These are phyloP conservation scores for Thyridium curvatum DNA, from an alignment of 2,329 filamentous ascomycete genomes.

Conservation along the genomic window DNA sequence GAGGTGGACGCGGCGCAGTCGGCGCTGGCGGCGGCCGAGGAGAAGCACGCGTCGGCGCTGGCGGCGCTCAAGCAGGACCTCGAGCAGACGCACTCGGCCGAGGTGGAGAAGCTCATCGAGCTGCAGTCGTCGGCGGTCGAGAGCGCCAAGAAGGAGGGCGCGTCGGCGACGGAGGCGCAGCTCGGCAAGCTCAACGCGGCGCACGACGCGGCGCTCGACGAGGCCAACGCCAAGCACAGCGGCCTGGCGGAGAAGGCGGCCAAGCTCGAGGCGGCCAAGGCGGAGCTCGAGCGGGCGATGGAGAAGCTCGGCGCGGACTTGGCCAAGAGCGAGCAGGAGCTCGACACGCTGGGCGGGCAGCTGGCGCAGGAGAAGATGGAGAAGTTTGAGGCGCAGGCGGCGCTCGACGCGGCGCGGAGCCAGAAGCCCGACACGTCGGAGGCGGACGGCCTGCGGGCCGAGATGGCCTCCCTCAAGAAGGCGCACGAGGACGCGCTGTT, in stretches of 20 bases:
- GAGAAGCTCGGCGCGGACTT: conserved; percentile 31
- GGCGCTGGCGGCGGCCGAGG: conserved; percentile 25
- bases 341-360: conserved; percentile 42
- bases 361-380: conserved; percentile 55
- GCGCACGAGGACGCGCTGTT: conserved; percentile 22
- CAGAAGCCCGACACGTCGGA: conserved; percentile 50
- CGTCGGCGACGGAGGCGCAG: conserved; percentile 33
- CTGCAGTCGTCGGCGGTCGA: conserved; percentile 38
- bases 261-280: conserved; percentile 26
- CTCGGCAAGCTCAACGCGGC: conserved; percentile 22
- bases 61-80: conserved; percentile 33
- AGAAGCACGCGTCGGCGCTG: conserved; percentile 25
- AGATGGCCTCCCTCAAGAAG: conserved; percentile 42
- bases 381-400: conserved; percentile 52
- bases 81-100: conserved; percentile 31
- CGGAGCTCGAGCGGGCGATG: conserved; percentile 28
- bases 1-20: conserved; percentile 19
- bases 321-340: conserved; percentile 38
- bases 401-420: conserved; percentile 52
- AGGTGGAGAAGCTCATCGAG: conserved; percentile 39
- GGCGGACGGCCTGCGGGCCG: conserved; percentile 42
- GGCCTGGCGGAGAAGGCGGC: conserved; percentile 35
- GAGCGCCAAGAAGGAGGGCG: conserved; percentile 35
- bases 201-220: conserved; percentile 33
- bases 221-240: conserved; percentile 19